Conservation (phyloP, 768 basidiomycete genomes). For the Boletus reticuloceps region DNA sequence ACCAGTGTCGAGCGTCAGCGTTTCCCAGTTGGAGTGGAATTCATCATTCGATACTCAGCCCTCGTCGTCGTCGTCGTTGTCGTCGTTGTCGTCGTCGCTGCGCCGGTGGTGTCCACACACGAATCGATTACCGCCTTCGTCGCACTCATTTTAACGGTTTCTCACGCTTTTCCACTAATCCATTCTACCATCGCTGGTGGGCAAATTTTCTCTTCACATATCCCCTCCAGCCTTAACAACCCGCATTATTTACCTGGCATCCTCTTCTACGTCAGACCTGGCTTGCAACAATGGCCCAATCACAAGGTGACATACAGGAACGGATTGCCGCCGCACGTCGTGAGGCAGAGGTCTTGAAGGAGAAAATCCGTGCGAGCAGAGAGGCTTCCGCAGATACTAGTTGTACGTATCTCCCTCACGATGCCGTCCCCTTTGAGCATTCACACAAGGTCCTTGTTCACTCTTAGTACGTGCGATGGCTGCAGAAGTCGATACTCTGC, state of each 20-base stretch:
- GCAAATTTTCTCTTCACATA: conserved; percentile 25
- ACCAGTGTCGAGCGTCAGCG: conserved; percentile 12
- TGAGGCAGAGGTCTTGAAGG: conserved; percentile 96
- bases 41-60: conserved; percentile 3
- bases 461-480: conserved; percentile 94
- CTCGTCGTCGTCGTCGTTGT: conserved; percentile 6
- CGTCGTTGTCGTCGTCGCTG: conserved; percentile 3
- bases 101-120: conserved; percentile 10
- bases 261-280: conserved; percentile 2
- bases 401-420: conserved; percentile 53
- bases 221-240: not conserved
- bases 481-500: conserved; percentile 91
- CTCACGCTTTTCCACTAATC: conserved; percentile 25
- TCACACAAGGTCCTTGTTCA: conserved; percentile 13
- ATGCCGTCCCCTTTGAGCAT: not conserved
- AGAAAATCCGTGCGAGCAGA: conserved; percentile 95
- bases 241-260: not conserved
- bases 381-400: conserved; percentile 98
- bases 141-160: conserved; percentile 17
- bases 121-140: conserved; percentile 6
- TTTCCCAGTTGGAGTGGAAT: conserved; percentile 15
- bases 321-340: conserved; percentile 94
- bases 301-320: conserved; percentile 83
- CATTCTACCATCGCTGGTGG: conserved; percentile 28
- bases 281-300: conserved; percentile 61